Evolutionary conservation across 2,329 filamentous ascomycete species (phyloP).

Genomic region (Botrytis medusae): DNA sequence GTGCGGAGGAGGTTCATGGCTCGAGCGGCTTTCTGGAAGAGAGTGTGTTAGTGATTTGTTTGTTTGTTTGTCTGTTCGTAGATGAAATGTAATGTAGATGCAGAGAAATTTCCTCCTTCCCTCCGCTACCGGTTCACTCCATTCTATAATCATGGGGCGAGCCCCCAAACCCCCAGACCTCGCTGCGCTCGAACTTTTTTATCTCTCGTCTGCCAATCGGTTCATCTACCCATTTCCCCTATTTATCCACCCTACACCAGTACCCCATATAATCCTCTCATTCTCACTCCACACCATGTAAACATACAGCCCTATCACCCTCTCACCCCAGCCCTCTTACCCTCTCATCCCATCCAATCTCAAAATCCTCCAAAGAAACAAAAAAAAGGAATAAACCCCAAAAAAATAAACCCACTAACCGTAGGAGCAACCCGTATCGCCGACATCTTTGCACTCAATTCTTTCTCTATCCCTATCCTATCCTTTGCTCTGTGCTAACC

Average conservation of each 20-base stretch:
- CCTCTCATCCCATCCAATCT: too few relatives aligned
- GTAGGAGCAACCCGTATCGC: slow-evolving; percentile 25
- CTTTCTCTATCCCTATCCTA: too few relatives aligned
- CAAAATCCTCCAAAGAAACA: too few relatives aligned
- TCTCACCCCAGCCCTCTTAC: too few relatives aligned
- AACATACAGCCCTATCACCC: too few relatives aligned
- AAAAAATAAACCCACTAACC: slow-evolving; percentile 25
- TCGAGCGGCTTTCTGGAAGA: slow-evolving; percentile 53
- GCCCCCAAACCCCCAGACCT: background rate
- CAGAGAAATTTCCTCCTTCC: background rate
- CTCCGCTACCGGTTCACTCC: background rate
- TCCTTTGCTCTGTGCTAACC: too few relatives aligned
- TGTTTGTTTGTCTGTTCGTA: background rate
- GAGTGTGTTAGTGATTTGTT: slow-evolving; percentile 23
- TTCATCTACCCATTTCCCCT: too few relatives aligned
- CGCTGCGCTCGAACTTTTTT: background rate
- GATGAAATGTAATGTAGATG: background rate
- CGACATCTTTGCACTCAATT: slow-evolving; percentile 8
- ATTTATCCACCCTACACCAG: too few relatives aligned
- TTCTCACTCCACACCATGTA: too few relatives aligned
- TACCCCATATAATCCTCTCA: too few relatives aligned
- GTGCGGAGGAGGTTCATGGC: slow-evolving; percentile 77
- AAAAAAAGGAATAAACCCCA: background rate
- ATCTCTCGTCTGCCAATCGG: background rate
- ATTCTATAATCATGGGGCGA: background rate